Evolutionary conservation across 371 early-diverging fungal genomes (phyloP), one percentile per base, ranked within the genome.

Genomic region (Coemansia sp.): DNA sequence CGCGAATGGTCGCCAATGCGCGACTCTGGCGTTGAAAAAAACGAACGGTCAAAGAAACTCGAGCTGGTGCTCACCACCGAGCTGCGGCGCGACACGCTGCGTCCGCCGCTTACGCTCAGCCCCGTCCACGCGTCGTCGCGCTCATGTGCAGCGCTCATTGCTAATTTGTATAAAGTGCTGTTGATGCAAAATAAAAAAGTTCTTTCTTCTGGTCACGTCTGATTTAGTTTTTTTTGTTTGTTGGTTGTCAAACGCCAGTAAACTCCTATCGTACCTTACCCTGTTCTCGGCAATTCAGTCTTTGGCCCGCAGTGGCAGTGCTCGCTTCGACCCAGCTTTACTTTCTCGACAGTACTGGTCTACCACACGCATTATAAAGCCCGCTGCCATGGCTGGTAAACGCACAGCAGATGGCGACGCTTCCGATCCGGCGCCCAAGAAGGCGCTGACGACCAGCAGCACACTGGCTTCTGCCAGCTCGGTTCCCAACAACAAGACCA

Each of bases 401-500:
- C 69, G 68, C 18, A 48, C 52, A n/a, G 75, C 65, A 2, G 53
- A 42, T 7, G 53, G 33, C 2, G 51, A n/a, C 47, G 57, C 16
- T 0, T 26, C 18, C 5, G 59, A 44, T 5, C 55, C 42, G 2
- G 56, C 28, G 16, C 42, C 48, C 23, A 75, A 79, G 51, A 66
- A 64, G 53, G 54, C 30, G 20, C 42, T 44, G 48, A 33, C 47
- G 30, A 8, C 12, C 11, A 18, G 18, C 6, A 28, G 39, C 82
- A 2, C 12, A 16, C 16, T 42, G 12, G 44, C 33, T 33, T 8
- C 33, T 33, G 44, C n/a, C 44, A n/a, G 5, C n/a, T 12, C 16
- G 44, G 66, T 88, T 11, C 89, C 86, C 5, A 86, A 77, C 33
- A 91, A 90, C 80, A 86, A 82, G 37, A 75, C 78, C 20, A 84